Evolutionary conservation across 208 protist species (phyloP).

Genomic region (Acanthamoeba royreba): DNA sequence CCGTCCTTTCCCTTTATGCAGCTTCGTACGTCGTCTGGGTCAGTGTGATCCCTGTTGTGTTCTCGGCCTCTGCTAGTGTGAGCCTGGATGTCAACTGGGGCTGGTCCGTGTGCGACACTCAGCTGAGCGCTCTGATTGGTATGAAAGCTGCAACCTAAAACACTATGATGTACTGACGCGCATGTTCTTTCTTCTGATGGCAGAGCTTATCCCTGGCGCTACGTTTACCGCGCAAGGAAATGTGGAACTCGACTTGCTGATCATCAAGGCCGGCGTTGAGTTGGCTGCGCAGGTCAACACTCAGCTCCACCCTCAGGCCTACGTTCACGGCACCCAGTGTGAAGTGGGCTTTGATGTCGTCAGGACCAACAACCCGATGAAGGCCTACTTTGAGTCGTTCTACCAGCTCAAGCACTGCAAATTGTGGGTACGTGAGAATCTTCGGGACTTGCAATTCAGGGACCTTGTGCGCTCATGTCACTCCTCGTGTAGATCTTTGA

Average conservation of each 20-base stretch:
- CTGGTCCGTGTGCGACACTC: conserved; percentile 57
- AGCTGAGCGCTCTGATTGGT: conserved; percentile 42
- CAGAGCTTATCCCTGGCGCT: conserved; percentile 51
- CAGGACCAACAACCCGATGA: conserved; percentile 41
- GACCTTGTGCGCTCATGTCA: too few relatives aligned
- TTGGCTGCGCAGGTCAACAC: conserved; percentile 44
- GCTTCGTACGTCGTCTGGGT: conserved; percentile 58
- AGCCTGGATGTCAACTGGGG: conserved; percentile 52
- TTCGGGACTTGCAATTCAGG: too few relatives aligned
- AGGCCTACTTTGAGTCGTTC: conserved; percentile 53
- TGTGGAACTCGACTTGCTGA: conserved; percentile 58
- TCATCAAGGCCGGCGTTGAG: conserved; percentile 57
- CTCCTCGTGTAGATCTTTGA: conserved; percentile 45
- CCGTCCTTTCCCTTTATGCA: not conserved
- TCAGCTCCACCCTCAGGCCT: conserved; percentile 52
- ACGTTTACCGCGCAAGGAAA: not conserved
- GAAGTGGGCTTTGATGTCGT: conserved; percentile 54
- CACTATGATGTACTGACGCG: too few relatives aligned
- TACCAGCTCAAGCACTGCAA: conserved; percentile 49
- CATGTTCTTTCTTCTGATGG: too few relatives aligned
- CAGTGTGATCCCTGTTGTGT: conserved; percentile 55
- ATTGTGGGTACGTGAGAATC: conserved; percentile 13
- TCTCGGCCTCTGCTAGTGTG: conserved; percentile 37
- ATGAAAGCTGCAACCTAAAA: not conserved
- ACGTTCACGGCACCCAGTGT: conserved; percentile 57